Conservation (phyloP, 192 early-diverging fungal species). For the Irineochytrium annulatum region DNA sequence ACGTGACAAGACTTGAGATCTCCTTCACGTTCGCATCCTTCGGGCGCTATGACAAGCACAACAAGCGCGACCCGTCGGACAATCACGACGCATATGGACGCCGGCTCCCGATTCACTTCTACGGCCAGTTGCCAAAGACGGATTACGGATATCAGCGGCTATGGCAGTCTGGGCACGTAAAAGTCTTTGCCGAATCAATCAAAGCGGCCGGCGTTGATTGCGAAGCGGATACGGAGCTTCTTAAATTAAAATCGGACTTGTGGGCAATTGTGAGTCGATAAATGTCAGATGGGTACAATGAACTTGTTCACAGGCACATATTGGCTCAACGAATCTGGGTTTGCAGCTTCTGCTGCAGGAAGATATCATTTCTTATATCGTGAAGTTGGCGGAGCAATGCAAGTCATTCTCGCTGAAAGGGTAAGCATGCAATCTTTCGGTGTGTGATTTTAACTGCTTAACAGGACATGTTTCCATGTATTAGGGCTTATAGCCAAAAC, state of each 20-base stretch:
- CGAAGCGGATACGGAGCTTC: constrained; percentile 20
- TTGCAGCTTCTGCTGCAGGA: constrained; percentile 68
- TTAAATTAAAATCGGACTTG: constrained; percentile 66
- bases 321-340: constrained; percentile 64
- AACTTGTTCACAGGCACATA: constrained; percentile 55
- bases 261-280: constrained; percentile 66
- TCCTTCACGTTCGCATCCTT: constrained; percentile 47
- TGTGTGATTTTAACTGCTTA: neutral
- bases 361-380: constrained; percentile 68
- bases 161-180: constrained; percentile 62
- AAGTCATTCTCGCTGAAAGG: constrained; percentile 70
- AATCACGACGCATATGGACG: neutral
- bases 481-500: constrained; percentile 69
- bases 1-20: constrained; percentile 65
- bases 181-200: constrained; percentile 55
- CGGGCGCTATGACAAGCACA: neutral
- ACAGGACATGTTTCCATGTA: constrained; percentile 71
- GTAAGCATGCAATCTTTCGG: constrained; percentile 34
- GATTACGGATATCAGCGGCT: constrained; percentile 66
- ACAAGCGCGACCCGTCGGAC: neutral
- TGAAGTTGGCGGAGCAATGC: constrained; percentile 62
- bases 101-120: constrained; percentile 66
- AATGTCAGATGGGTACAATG: neutral
- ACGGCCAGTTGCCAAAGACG: constrained; percentile 74
- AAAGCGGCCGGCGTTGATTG: constrained; percentile 14